Base-by-base conservation (phyloP, 75 land plant genomes). In the Chamaecyparis obtusa region DNA sequence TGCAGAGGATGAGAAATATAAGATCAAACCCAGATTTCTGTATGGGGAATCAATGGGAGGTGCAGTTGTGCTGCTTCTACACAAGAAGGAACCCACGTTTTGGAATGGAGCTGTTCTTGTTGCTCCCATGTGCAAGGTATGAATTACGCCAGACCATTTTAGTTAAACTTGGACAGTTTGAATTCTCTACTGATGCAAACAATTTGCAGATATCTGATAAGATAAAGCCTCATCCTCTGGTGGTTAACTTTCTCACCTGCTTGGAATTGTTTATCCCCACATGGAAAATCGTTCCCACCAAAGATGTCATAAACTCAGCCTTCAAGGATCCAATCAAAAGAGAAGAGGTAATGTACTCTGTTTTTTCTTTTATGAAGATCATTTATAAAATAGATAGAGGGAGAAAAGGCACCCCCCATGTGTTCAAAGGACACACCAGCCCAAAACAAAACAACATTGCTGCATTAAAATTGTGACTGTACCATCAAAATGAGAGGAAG, bases 11-110 rank as follows among this genome's bases (percentile, higher is more conserved):
- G 90, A 88, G 36, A 93, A 91, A 15, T 91, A 95, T 85, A 89
- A 81, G 36, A 85, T 84, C 3, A 93, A 93, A 78, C 49, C 89
- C 19, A 87, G 96, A 88, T 96, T 93, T 86, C 87, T 96, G 48
- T 96, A 96, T 86, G 97, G 97, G 10, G 97, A 96, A 83, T 96
- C 97, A 24, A 96, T 96, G 97, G 97, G 97, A 9, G 97, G 97
- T 43, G 97, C 97, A 7, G 97, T 96, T 54, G 93, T 94, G 15
- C 91, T 96, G 7, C 90, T 92, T 10, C 87, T 93, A 2, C 96
- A 95, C 86, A 90, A 91, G 48, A 96, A 91, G 85, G 94, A 96
- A 48, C 95, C 97, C 14, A 24, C 64, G 1, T 93, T 90, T 72
- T 96, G 95, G 95, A 88, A 95, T 83, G 97, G 97, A 57, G 96